Evolutionary conservation across 768 basidiomycete genomes (phyloP).

Genomic region (Boletus reticulatus): DNA sequence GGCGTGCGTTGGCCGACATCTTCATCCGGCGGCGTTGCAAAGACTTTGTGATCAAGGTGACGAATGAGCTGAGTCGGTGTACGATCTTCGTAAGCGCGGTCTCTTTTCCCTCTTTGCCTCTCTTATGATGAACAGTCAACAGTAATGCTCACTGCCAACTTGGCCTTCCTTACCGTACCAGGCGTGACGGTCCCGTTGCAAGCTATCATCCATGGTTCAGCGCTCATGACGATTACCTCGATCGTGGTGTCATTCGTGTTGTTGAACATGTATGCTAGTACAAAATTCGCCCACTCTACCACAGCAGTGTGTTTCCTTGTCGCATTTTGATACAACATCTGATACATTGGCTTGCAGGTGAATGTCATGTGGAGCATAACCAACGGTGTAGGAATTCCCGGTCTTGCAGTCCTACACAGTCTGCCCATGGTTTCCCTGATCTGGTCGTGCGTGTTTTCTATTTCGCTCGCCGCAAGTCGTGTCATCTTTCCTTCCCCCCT

Average conservation of each 20-base stretch:
- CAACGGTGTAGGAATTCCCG: background rate
- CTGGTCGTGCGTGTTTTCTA: background rate
- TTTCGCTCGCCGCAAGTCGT: background rate
- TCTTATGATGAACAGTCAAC: background rate
- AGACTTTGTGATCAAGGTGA: background rate
- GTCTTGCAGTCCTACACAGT: background rate
- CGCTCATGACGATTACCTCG: background rate
- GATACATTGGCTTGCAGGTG: background rate
- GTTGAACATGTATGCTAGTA: background rate
- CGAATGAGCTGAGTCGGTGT: background rate
- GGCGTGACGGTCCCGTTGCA: background rate
- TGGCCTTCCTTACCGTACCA: background rate
- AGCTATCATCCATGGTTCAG: background rate
- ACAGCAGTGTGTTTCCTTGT: background rate
- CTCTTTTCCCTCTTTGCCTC: background rate
- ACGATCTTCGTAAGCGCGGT: background rate
- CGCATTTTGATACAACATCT: background rate
- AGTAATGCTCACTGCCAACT: background rate
- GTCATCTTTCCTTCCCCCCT: background rate
- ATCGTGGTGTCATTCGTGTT: background rate
- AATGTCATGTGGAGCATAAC: background rate
- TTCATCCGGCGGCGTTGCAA: background rate
- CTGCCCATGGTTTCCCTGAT: background rate
- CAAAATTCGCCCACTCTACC: background rate
- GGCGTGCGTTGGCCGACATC: background rate